Conservation (phyloP, 208 protist species). For the Kentomonas sorsogonicus region DNA sequence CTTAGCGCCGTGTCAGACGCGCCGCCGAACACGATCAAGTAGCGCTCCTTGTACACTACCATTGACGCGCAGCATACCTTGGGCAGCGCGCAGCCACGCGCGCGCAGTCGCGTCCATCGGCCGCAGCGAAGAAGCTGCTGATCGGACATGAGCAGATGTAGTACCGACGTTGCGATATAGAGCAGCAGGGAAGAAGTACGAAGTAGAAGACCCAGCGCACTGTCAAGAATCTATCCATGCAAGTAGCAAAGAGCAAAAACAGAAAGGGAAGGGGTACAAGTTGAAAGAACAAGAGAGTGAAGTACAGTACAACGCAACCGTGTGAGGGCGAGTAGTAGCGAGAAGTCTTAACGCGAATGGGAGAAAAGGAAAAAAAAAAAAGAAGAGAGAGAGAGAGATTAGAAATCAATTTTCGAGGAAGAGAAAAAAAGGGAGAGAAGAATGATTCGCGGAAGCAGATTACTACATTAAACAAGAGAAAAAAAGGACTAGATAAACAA, state of each 20-base stretch:
- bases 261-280: neutral
- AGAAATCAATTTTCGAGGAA: neutral
- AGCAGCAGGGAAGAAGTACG: too few species aligned
- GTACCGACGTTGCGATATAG: too few species aligned
- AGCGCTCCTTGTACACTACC: slow-evolving; percentile 64
- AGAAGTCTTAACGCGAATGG: neutral
- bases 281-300: neutral
- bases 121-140: too few species aligned
- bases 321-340: neutral
- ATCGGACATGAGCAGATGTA: too few species aligned
- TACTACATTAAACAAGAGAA: neutral
- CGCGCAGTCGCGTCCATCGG: neutral
- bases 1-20: slow-evolving; percentile 26
- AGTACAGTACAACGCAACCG: neutral
- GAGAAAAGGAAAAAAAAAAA: slow-evolving; percentile 5
- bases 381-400: slow-evolving; percentile 1
- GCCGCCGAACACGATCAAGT: slow-evolving; percentile 75
- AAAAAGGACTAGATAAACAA: neutral
- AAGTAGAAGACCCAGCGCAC: too few species aligned
- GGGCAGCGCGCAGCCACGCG: slow-evolving; percentile 27
- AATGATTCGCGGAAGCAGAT: neutral
- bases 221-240: too few species aligned
- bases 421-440: neutral
- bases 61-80: slow-evolving; percentile 70
- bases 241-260: too few species aligned